Percentiles rank a stretch among this genome's conserved stretches.
Evolutionary conservation across 2,329 filamentous ascomycete genomes (phyloP).

Genomic region (Periconia sp.): DNA sequence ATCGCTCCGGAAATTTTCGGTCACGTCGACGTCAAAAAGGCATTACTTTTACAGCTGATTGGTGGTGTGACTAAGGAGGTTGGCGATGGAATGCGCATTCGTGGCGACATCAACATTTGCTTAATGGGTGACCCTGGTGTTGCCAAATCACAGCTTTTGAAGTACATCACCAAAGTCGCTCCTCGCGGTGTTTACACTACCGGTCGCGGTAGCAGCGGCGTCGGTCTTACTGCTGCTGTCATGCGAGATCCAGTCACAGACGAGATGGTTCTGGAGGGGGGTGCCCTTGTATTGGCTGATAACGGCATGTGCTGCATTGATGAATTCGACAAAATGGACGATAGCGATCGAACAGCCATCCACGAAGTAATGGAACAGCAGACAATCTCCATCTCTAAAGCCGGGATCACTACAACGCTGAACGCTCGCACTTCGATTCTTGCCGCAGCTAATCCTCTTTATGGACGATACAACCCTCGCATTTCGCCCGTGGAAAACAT

Average conservation of each 20-base stretch:
- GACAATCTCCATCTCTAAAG: constrained; percentile 84
- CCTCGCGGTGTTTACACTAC: constrained; percentile 87
- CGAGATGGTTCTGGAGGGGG: constrained; percentile 81
- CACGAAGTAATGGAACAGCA: constrained; percentile 91
- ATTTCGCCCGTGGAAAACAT: constrained; percentile 98
- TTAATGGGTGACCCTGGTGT: constrained; percentile 99
- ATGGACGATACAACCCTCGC: constrained; percentile 96
- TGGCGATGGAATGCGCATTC: constrained; percentile 97
- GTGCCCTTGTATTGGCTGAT: constrained; percentile 76
- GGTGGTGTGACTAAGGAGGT: constrained; percentile 96
- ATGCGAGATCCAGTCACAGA: constrained; percentile 84
- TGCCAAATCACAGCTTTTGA: constrained; percentile 95
- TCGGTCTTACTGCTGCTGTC: constrained; percentile 79
- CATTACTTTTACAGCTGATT: constrained; percentile 89
- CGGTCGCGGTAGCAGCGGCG: constrained; percentile 77
- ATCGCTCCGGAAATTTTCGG: constrained; percentile 98
- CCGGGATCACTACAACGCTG: constrained; percentile 93
- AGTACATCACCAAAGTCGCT: constrained; percentile 98
- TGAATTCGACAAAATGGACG: constrained; percentile 89
- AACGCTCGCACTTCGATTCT: constrained; percentile 96
- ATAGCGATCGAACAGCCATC: constrained; percentile 78
- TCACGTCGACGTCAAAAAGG: constrained; percentile 97
- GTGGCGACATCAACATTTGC: constrained; percentile 98
- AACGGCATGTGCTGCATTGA: constrained; percentile 86
- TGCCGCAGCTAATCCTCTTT: constrained; percentile 93